phyloP scores from a whole-genome alignment of 2,329 filamentous ascomycete genomes.

The Cytospora chrysosperma region DNA sequence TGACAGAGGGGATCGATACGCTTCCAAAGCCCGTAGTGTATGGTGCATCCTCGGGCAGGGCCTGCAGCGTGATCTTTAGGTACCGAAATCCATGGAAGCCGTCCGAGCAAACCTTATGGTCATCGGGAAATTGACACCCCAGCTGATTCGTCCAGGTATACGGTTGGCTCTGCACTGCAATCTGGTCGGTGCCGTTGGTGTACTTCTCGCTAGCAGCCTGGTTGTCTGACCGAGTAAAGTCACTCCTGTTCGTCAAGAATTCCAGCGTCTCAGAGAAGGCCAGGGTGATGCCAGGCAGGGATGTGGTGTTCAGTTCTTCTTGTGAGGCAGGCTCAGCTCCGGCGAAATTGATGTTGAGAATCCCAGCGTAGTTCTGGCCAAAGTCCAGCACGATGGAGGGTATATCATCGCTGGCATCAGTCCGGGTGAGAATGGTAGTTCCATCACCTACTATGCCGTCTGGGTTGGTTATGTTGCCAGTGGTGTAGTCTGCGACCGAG shows the following conservation, averaged over 20 bases:
- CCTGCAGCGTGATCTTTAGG: constrained; percentile 47
- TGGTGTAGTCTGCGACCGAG: constrained; percentile 29
- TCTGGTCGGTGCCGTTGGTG: constrained; percentile 49
- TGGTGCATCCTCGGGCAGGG: constrained; percentile 43
- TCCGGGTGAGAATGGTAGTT: constrained; percentile 35
- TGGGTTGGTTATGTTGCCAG: constrained; percentile 40
- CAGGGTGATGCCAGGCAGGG: constrained; percentile 42
- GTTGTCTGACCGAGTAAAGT: constrained; percentile 50
- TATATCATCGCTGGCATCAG: constrained; percentile 21
- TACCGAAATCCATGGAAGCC: constrained; percentile 55
- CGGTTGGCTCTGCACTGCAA: constrained; percentile 42
- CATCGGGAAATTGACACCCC: constrained; percentile 40
- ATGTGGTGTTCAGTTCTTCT: constrained; percentile 23
- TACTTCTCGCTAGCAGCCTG: constrained; percentile 33
- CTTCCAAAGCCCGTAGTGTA: constrained; percentile 43
- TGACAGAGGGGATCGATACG: constrained; percentile 44
- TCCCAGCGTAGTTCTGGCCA: constrained; percentile 47
- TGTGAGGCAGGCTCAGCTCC: constrained; percentile 32
- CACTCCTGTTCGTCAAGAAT: constrained; percentile 44
- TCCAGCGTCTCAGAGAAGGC: constrained; percentile 50
- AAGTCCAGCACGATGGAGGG: constrained; percentile 50
- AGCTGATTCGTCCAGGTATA: constrained; percentile 47
- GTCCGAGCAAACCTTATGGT: constrained; percentile 47
- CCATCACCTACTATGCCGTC: constrained; percentile 33
- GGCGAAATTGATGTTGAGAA: constrained; percentile 43